phyloP scores from a whole-genome alignment of 495 filamentous ascomycete species.

The Bryoglossum gracile region DNA sequence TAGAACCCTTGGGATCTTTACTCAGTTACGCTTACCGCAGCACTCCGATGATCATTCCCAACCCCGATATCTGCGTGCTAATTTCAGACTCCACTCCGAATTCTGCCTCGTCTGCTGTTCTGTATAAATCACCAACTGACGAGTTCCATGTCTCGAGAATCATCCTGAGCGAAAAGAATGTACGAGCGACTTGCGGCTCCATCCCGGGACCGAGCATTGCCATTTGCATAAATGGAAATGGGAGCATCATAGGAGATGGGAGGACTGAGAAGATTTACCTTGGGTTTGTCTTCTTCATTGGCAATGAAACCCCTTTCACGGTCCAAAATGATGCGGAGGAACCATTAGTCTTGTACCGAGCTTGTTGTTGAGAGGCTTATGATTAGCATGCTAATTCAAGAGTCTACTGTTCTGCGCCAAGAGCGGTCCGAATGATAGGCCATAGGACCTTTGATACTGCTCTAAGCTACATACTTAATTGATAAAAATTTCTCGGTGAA shows the following conservation, averaged over 20 bases:
- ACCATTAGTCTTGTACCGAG: not conserved
- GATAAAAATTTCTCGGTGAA: no score
- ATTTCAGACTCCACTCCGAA: not conserved
- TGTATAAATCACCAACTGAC: not conserved
- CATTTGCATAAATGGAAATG: not conserved
- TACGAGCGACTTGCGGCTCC: not conserved
- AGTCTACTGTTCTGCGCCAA: no score
- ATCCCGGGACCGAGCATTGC: not conserved
- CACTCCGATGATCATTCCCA: not conserved
- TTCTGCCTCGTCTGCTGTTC: not conserved
- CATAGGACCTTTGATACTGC: no score
- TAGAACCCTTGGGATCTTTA: not conserved
- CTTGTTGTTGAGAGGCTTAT: not conserved
- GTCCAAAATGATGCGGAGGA: not conserved
- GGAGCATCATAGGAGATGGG: not conserved
- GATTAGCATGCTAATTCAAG: not conserved
- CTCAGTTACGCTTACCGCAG: not conserved
- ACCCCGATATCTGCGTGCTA: not conserved
- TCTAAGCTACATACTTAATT: no score
- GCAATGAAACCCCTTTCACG: not conserved
- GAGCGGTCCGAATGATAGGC: no score
- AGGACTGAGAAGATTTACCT: not conserved
- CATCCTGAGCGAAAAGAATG: not conserved
- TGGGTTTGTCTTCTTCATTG: not conserved
- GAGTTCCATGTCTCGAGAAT: not conserved